A percentile compares a stretch with the other conserved stretches of the same genome.
phyloP scores from a whole-genome alignment of 176 grass and related monocot genomes.

The Eremochloa ophiuroides region DNA sequence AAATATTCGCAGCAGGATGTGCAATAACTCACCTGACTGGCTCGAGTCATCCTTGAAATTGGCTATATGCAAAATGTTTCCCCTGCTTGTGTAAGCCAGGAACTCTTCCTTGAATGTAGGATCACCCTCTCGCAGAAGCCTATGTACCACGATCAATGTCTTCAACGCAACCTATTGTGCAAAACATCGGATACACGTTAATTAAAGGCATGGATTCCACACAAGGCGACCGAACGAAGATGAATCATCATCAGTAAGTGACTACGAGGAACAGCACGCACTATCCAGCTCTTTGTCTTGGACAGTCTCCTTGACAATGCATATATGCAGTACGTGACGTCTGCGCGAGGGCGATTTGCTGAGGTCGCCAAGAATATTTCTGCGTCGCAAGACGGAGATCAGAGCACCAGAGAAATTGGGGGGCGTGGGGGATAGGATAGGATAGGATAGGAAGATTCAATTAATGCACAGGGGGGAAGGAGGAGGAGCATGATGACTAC shows the following conservation, averaged over 20 bases:
- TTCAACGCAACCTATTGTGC: constrained; percentile 72
- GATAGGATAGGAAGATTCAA: neutral
- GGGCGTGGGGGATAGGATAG: too few relatives aligned
- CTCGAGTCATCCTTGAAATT: constrained; percentile 94
- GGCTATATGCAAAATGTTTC: constrained; percentile 68
- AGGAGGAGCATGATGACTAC: neutral
- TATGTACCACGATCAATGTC: constrained; percentile 89
- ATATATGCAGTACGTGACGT: constrained; percentile 83
- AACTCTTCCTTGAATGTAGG: constrained; percentile 95
- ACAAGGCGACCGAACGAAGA: neutral
- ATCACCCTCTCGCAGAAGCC: constrained; percentile 87
- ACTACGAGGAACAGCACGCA: constrained; percentile 29
- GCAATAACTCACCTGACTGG: constrained; percentile 48
- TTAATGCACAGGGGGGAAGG: neutral
- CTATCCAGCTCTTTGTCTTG: constrained; percentile 83
- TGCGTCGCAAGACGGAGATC: neutral
- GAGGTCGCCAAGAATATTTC: constrained; percentile 76
- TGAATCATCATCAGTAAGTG: neutral
- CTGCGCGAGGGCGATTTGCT: constrained; percentile 52
- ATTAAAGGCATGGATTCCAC: neutral
- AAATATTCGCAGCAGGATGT: neutral
- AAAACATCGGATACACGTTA: neutral
- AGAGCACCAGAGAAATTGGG: neutral
- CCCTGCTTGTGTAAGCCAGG: constrained; percentile 58
- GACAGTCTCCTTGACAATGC: constrained; percentile 71